Percentiles rank a stretch among this genome's conserved stretches.
phyloP scores from a whole-genome alignment of 192 early-diverging fungal genomes.

The Umbelopsis isabellina region DNA sequence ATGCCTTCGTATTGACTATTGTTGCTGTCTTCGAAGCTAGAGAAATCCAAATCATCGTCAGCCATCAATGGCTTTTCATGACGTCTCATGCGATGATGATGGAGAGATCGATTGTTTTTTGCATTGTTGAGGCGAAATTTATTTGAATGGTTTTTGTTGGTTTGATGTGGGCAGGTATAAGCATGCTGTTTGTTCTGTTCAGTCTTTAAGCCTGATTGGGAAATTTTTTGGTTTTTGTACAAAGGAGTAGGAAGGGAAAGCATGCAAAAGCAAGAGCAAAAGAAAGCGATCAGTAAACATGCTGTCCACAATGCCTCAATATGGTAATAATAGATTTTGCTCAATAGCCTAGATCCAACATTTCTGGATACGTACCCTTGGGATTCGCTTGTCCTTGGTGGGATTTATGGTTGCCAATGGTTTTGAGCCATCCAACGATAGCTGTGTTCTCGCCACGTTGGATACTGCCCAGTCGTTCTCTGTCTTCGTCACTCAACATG shows the following conservation, averaged over 20 bases:
- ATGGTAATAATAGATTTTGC: neutral
- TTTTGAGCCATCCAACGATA: constrained; percentile 7
- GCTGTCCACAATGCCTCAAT: neutral
- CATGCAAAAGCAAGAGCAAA: no score
- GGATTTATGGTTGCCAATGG: neutral
- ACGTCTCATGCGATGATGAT: neutral
- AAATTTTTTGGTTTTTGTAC: neutral
- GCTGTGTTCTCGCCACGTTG: constrained; percentile 10
- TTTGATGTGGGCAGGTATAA: neutral
- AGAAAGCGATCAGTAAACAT: no score
- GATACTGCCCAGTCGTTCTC: constrained; percentile 10
- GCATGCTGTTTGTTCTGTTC: neutral
- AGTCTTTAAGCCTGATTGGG: neutral
- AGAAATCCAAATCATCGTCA: neutral
- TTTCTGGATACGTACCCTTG: neutral
- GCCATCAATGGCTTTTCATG: neutral
- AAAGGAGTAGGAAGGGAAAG: no score
- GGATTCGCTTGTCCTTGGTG: neutral
- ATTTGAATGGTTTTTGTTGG: neutral
- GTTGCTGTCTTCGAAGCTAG: constrained; percentile 5
- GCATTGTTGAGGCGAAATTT: neutral
- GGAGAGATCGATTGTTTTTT: neutral
- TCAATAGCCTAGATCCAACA: no score
- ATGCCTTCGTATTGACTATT: constrained; percentile 18
- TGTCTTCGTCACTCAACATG: constrained; percentile 7